These are phyloP conservation scores for Boletus semigastroideus DNA, from an alignment of 1,284 basidiomycete species.

Conservation along the genomic window DNA sequence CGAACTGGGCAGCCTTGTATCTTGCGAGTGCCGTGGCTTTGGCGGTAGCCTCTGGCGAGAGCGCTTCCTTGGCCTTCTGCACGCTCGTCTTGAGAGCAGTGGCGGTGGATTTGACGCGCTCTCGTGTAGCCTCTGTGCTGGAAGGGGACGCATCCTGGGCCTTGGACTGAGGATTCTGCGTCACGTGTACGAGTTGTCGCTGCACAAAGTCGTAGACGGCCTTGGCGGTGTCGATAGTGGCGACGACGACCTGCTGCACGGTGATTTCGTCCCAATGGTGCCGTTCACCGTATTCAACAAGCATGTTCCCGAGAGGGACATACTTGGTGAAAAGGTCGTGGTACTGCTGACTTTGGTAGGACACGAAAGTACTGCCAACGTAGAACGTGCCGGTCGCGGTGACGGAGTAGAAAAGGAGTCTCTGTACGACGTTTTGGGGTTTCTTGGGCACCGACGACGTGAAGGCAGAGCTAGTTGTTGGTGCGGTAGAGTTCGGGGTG, in stretches of 20 bases:
- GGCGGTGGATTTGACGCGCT: slow-evolving; percentile 48
- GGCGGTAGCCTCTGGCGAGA: slow-evolving; percentile 37
- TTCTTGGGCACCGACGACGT: slow-evolving; percentile 45
- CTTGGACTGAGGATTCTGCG: slow-evolving; percentile 39
- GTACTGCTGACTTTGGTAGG: slow-evolving; percentile 72
- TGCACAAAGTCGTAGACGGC: slow-evolving; percentile 51
- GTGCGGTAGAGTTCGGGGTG: slow-evolving; percentile 2
- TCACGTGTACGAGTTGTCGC: slow-evolving; percentile 40
- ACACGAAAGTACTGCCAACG: slow-evolving; percentile 71
- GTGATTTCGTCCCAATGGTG: slow-evolving; percentile 76
- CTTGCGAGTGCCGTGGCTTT: slow-evolving; percentile 46
- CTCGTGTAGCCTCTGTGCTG: slow-evolving; percentile 37
- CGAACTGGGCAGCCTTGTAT: too few relatives aligned
- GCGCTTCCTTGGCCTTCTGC: slow-evolving; percentile 41
- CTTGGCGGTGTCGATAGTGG: slow-evolving; percentile 50
- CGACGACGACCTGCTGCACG: slow-evolving; percentile 56
- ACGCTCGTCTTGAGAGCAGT: slow-evolving; percentile 51
- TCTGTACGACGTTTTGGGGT: slow-evolving; percentile 52
- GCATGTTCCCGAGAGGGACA: slow-evolving; percentile 72
- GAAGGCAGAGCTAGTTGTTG: slow-evolving; percentile 3
- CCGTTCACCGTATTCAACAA: slow-evolving; percentile 81
- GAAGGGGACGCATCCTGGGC: slow-evolving; percentile 32
- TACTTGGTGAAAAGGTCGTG: slow-evolving; percentile 80
- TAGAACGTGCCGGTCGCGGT: slow-evolving; percentile 75
- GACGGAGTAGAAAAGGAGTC: slow-evolving; percentile 59